Evolutionary conservation across 148 eudicot species (phyloP).

Genomic region (Euryodendron excelsum): DNA sequence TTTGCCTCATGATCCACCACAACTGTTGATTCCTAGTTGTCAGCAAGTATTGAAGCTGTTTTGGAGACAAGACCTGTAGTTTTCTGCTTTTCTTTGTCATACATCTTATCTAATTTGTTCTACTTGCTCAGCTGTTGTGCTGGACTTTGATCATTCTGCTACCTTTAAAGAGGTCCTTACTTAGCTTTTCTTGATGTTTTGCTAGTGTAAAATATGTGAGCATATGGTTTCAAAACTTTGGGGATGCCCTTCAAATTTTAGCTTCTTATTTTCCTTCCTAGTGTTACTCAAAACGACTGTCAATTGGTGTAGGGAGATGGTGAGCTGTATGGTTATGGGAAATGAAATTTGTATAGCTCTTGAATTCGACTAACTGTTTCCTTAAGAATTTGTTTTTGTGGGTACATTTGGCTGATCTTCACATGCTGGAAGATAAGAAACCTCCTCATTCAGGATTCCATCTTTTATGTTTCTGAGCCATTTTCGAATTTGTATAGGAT

Average conservation of each 20-base stretch:
- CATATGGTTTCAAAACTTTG: background rate
- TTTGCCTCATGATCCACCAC: background rate
- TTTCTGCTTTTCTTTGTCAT: background rate
- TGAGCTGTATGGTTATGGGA: background rate
- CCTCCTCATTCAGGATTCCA: too few species aligned
- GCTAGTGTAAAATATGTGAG: background rate
- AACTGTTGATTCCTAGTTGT: background rate
- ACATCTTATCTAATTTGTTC: background rate
- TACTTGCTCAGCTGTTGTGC: background rate
- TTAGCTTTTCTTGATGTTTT: background rate
- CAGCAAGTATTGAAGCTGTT: background rate
- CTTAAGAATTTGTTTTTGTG: too few species aligned
- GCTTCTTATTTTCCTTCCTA: background rate
- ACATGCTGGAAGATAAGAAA: too few species aligned
- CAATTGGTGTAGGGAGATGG: background rate
- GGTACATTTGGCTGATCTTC: too few species aligned
- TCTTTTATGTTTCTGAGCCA: too few species aligned
- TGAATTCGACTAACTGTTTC: too few species aligned
- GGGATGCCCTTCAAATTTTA: background rate
- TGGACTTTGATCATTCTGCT: background rate
- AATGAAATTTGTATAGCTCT: background rate
- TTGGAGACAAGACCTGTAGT: background rate
- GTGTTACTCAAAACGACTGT: background rate
- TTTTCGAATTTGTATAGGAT: too few species aligned
- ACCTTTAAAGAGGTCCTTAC: background rate